Conservation (phyloP, 257 asterid genomes). For the Galeopsis tetrahit region DNA sequence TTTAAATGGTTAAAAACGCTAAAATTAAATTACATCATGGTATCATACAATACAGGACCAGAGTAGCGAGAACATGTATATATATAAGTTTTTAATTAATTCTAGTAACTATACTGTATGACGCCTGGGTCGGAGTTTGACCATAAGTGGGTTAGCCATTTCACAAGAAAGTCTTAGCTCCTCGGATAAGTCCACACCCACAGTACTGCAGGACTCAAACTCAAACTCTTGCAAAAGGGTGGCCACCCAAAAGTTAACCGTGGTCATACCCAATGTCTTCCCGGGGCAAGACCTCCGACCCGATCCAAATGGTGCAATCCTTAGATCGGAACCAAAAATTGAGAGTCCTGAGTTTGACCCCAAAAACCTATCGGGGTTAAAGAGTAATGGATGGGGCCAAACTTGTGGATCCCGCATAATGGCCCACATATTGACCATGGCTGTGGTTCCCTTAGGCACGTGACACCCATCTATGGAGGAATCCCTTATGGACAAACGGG, state of each 20-base stretch:
- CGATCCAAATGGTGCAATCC: conserved; percentile 85
- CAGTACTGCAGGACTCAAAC: conserved; percentile 20
- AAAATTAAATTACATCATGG: conserved; percentile 7
- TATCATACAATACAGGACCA: neutral
- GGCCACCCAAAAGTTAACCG: conserved; percentile 74
- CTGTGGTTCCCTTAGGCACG: conserved; percentile 77
- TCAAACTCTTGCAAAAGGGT: conserved; percentile 62
- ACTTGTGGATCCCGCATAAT: conserved; percentile 62
- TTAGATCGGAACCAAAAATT: conserved; percentile 62
- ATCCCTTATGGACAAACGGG: conserved; percentile 69
- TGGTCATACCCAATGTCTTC: conserved; percentile 60
- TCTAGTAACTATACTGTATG: too few species aligned
- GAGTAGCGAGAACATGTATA: conserved; percentile 12
- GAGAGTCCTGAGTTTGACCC: conserved; percentile 34
- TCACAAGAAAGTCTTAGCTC: conserved; percentile 59
- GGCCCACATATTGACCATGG: conserved; percentile 97
- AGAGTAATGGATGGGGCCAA: conserved; percentile 61
- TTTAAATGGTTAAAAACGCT: neutral
- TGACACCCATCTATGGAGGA: conserved; percentile 62
- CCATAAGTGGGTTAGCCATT: conserved; percentile 72
- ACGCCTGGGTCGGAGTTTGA: conserved; percentile 51
- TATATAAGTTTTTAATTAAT: too few species aligned
- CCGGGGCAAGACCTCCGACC: conserved; percentile 90
- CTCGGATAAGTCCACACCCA: conserved; percentile 60
- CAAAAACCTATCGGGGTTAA: conserved; percentile 70